These are phyloP conservation scores for Calonectria pseudoturangicola DNA, from an alignment of 2,329 filamentous ascomycete genomes.

Conservation along the genomic window DNA sequence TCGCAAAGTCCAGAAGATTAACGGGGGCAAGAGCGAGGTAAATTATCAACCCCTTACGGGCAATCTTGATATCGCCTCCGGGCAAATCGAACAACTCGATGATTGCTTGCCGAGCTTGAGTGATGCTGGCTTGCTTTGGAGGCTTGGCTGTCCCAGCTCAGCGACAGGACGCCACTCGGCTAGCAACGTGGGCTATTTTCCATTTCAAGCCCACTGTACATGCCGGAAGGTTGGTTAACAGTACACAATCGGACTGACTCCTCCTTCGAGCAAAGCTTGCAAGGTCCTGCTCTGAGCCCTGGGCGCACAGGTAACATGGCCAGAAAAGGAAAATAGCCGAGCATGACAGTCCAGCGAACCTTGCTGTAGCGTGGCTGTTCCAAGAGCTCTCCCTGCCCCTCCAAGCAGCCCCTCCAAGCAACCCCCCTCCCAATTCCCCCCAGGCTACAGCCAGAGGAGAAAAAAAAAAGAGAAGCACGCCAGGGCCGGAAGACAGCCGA, in stretches of 20 bases:
- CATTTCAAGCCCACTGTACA: slow-evolving; percentile 4
- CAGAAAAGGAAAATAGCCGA: slow-evolving; percentile 23
- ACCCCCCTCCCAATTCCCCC: background rate
- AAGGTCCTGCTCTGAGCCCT: slow-evolving; percentile 11
- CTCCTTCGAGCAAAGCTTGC: slow-evolving; percentile 22
- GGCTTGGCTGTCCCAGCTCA: slow-evolving; percentile 2
- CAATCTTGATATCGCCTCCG: background rate
- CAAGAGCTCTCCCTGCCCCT: slow-evolving; percentile 13
- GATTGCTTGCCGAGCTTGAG: slow-evolving; percentile 8
- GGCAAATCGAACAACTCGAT: background rate
- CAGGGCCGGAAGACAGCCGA: background rate
- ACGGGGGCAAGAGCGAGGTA: background rate
- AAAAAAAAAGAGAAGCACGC: background rate
- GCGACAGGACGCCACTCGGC: slow-evolving; percentile 17
- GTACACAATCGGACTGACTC: slow-evolving; percentile 19
- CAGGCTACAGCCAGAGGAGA: background rate
- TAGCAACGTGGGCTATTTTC: slow-evolving; percentile 17
- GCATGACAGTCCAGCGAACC: slow-evolving; percentile 15
- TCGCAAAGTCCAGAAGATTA: background rate
- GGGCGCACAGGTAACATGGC: slow-evolving; percentile 11
- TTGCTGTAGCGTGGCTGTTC: slow-evolving; percentile 15
- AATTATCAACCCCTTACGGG: background rate
- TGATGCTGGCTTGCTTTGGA: slow-evolving; percentile 7
- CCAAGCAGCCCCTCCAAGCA: slow-evolving; percentile 13
- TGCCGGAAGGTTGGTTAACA: slow-evolving; percentile 18